Percentiles rank a stretch among this genome's conserved stretches.
phyloP scores from a whole-genome alignment of 306 rosid genomes.

The Leucaena leucocephala region DNA sequence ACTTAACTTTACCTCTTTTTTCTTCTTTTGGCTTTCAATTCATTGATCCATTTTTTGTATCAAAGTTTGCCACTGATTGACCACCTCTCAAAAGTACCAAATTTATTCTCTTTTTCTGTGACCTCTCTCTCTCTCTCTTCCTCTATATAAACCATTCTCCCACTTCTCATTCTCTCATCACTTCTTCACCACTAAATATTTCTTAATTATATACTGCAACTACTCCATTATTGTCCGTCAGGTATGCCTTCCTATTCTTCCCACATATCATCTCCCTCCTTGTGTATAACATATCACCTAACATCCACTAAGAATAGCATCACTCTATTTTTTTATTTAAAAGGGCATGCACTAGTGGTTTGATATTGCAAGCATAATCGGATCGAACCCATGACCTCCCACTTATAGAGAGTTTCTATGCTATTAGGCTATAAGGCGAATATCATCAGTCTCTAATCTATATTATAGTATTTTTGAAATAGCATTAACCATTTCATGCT shows the following conservation, averaged over 20 bases:
- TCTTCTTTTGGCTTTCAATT: slow-evolving; percentile 42
- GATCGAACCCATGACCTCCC: too few species aligned
- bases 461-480: neutral
- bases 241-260: slow-evolving; percentile 37
- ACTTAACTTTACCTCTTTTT: slow-evolving; percentile 7
- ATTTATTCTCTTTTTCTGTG: slow-evolving; percentile 51
- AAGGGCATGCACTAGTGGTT: too few species aligned
- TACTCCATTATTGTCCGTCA: slow-evolving; percentile 43
- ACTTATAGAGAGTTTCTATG: too few species aligned
- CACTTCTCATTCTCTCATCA: slow-evolving; percentile 36
- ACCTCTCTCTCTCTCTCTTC: slow-evolving; percentile 21
- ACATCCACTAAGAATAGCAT: neutral
- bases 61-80: slow-evolving; percentile 58
- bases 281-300: neutral
- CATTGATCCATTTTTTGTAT: slow-evolving; percentile 68
- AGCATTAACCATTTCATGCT: neutral
- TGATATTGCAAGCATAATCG: too few species aligned
- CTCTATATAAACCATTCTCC: slow-evolving; percentile 64
- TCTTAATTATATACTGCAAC: slow-evolving; percentile 21
- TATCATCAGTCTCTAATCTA: neutral
- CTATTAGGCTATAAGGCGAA: too few species aligned
- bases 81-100: too few species aligned
- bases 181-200: slow-evolving; percentile 11
- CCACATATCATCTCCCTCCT: neutral
- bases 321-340: too few species aligned